phyloP scores from a whole-genome alignment of 2,329 filamentous ascomycete genomes.

The Fusarium sp. region DNA sequence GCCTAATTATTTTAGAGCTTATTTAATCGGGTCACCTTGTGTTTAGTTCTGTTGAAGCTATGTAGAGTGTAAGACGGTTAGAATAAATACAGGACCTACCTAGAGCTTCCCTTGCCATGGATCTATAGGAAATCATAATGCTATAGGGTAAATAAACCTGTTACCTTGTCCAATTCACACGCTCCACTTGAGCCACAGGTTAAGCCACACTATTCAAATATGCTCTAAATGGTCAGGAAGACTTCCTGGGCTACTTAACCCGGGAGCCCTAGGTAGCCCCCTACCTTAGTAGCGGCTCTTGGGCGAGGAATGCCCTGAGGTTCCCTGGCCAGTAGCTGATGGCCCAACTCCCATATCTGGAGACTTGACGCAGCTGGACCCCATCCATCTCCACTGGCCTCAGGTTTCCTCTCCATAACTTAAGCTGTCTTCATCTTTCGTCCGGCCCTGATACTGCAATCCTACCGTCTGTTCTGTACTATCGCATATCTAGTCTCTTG shows the following conservation, averaged over 20 bases:
- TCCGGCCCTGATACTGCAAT: constrained; percentile 16
- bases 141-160: not conserved
- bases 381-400: constrained; percentile 20
- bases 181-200: not conserved
- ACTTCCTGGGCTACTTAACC: not conserved
- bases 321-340: constrained; percentile 23
- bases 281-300: constrained; percentile 23
- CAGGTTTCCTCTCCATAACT: constrained; percentile 17
- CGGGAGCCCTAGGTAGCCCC: not conserved
- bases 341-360: constrained; percentile 23
- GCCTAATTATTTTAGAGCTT: not conserved
- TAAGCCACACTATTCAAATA: not conserved
- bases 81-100: not conserved
- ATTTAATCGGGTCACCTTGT: not conserved
- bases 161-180: not conserved
- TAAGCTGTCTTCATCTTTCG: constrained; percentile 14
- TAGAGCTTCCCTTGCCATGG: not conserved
- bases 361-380: constrained; percentile 29
- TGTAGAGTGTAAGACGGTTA: not conserved
- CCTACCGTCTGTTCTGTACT: constrained; percentile 3
- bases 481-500: not conserved
- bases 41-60: not conserved
- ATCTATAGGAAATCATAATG: not conserved
- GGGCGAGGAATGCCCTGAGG: constrained; percentile 29
- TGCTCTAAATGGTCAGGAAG: not conserved